Evolutionary conservation across 2,329 filamentous ascomycete species (phyloP).

Genomic region (Onygenales sp.): DNA sequence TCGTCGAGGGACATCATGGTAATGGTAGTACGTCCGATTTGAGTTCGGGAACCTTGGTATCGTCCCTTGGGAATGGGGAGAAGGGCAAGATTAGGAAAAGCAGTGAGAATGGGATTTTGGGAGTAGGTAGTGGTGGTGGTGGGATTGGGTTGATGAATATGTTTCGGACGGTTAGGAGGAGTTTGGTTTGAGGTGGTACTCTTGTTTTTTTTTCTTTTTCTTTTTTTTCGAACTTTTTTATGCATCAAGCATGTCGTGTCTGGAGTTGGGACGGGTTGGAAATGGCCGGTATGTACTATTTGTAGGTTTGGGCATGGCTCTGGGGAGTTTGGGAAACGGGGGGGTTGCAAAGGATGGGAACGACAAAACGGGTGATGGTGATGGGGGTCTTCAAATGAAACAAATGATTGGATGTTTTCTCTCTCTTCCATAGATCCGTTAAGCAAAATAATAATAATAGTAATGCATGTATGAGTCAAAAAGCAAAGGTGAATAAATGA

Average conservation of each 20-base stretch:
- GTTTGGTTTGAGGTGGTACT: constrained; percentile 4
- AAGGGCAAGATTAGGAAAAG: neutral
- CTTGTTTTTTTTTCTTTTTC: neutral
- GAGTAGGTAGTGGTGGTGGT: neutral
- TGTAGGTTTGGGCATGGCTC: too few species aligned
- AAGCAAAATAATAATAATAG: too few species aligned
- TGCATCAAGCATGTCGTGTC: neutral
- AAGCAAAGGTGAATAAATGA: too few species aligned
- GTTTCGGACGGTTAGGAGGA: constrained; percentile 8
- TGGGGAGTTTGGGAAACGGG: too few species aligned
- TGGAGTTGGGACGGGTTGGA: too few species aligned
- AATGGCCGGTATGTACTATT: too few species aligned
- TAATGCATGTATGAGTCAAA: too few species aligned
- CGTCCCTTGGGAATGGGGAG: neutral
- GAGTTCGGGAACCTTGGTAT: neutral
- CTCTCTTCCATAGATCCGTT: too few species aligned
- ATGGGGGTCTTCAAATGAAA: too few species aligned
- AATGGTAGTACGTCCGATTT: neutral
- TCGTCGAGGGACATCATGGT: neutral
- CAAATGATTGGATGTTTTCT: too few species aligned
- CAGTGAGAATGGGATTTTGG: neutral
- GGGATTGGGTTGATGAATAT: constrained; percentile 7
- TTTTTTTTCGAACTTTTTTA: neutral
- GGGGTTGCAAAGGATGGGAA: too few species aligned
- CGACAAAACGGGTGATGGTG: too few species aligned